Evolutionary conservation across 768 basidiomycete genomes (phyloP).

Genomic region (Hericium coralloides): DNA sequence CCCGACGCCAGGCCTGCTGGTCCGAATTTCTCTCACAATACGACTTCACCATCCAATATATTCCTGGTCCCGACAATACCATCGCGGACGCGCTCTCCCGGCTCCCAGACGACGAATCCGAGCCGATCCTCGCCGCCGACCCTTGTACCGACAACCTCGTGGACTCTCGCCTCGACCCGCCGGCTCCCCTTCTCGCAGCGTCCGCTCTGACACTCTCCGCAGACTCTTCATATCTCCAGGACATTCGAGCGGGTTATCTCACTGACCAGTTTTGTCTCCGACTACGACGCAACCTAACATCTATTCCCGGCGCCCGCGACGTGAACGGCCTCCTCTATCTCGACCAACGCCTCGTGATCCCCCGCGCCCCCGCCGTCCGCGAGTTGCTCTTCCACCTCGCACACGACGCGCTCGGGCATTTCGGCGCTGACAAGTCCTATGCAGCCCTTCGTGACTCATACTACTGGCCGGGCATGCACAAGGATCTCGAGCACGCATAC

Average conservation of each 20-base stretch:
- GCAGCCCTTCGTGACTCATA: neutral
- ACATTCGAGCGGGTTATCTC: neutral
- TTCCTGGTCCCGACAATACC: neutral
- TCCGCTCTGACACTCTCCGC: too few species aligned
- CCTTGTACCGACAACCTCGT: too few species aligned
- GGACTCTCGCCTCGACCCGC: too few species aligned
- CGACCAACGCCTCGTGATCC: neutral
- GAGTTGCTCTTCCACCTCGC: neutral
- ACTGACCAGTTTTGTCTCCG: neutral
- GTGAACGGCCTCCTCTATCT: neutral
- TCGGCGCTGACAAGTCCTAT: neutral
- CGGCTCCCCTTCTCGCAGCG: too few species aligned
- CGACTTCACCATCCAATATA: neutral
- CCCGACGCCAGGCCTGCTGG: neutral
- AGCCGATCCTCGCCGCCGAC: too few species aligned
- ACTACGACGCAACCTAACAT: neutral
- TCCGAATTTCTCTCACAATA: neutral
- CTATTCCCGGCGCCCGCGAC: neutral
- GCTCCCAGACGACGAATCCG: neutral
- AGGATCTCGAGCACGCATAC: conserved; percentile 18
- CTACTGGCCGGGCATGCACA: neutral
- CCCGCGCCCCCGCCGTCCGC: neutral
- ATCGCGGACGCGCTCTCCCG: neutral
- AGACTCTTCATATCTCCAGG: too few species aligned
- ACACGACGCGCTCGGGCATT: neutral